phyloP scores from a whole-genome alignment of 1,284 basidiomycete genomes.

The Takashimella koratensis region DNA sequence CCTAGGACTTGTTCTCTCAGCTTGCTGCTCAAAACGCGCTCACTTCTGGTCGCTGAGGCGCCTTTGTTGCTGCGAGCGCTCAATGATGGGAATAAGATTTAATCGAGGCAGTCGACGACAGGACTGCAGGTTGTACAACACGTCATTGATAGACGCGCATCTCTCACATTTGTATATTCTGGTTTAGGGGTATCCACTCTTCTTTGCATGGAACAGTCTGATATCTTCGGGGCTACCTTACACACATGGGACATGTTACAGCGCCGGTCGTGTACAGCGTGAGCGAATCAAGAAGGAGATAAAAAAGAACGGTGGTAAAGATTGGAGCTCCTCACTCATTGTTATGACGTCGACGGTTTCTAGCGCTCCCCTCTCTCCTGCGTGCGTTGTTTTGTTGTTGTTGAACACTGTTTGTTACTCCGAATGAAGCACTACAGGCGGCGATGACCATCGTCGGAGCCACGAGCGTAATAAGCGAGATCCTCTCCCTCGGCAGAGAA shows the following conservation, averaged over 20 bases:
- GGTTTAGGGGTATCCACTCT: neutral
- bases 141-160: neutral
- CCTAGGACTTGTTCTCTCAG: conserved; percentile 40
- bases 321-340: too few species aligned
- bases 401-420: too few species aligned
- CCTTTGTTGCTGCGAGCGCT: too few species aligned
- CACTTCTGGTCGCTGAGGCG: neutral
- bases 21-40: conserved; percentile 31
- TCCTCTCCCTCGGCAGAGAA: conserved; percentile 28
- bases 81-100: too few species aligned
- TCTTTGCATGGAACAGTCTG: neutral
- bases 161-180: neutral
- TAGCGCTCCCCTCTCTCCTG: too few species aligned
- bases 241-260: neutral
- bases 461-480: neutral
- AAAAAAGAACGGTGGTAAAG: neutral
- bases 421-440: neutral
- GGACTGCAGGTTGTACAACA: neutral
- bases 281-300: neutral
- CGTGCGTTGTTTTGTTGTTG: too few species aligned
- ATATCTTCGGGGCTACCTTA: neutral
- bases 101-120: too few species aligned
- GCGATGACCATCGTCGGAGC: neutral
- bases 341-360: too few species aligned
- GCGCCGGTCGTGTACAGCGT: neutral